Evolutionary conservation across 2,329 filamentous ascomycete genomes (phyloP), one percentile per base, ranked within the genome.

Genomic region (Leptosphaerulina australis): DNA sequence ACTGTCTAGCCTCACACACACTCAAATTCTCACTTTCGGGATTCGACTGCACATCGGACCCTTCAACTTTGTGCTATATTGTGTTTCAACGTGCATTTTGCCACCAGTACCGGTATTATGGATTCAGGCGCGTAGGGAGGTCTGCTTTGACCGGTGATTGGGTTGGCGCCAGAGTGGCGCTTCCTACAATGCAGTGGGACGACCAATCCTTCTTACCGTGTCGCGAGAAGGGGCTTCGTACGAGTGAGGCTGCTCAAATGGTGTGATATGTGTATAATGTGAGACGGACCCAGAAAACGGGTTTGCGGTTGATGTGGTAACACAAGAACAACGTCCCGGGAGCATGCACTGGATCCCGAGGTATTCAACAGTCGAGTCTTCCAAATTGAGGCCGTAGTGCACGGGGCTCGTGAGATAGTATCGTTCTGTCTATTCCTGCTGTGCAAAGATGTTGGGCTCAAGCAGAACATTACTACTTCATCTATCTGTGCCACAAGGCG

Each of bases 191-290:
- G 41, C 30, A 17, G 36, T 41, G 30, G 31, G 17, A 41, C 41
- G 11, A 46, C 36, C 37, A 31, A 37, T 41, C 30, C 26, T 33
- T 41, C 21, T 28, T 8, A 38, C 15, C n/a, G 36, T 46, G 30
- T 41, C 36, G 36, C 30, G 36, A 35, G 36, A 41, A 26, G 37
- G 31, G 25, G 21, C 24, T 17, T 33, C 30, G 48, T 50, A 31
- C 41, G 37, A 46, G 43, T 34, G 48, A 46, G 41, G 48, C 41
- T 41, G 36, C 25, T 20, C 21, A 14, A n/a, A 46, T 35, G 36
- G 48, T 51, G 37, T 45, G 41, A 45, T 40, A 31, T 31, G 36
- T 45, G 48, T 41, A 51, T 51, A 40, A 26, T 36, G 41, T 51
- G 37, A 41, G 37, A 51, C 36, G 14, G 41, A 33, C 48, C 48